These are phyloP conservation scores for Pezizomycotina sp. DNA, from an alignment of 2,329 filamentous ascomycete species.

Conservation along the genomic window DNA sequence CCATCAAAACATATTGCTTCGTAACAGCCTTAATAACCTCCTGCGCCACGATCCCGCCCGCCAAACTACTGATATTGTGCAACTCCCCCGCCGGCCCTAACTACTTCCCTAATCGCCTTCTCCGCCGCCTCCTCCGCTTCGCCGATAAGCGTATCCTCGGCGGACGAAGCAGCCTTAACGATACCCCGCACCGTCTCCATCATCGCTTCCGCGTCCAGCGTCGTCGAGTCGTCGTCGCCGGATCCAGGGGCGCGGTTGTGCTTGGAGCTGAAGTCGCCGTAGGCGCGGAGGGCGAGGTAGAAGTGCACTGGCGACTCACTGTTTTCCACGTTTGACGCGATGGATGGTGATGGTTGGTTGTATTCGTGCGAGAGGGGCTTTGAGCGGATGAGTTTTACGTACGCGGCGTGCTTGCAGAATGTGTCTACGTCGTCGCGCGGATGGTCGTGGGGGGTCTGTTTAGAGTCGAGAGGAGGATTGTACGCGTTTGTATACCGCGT, in stretches of 20 bases:
- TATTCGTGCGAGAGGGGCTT: conserved; percentile 36
- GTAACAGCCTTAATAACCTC: conserved; percentile 80
- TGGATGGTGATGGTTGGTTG: conserved; percentile 12
- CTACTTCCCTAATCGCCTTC: conserved; percentile 32
- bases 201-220: conserved; percentile 11
- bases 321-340: conserved; percentile 33
- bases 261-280: conserved; percentile 20
- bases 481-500: conserved; percentile 56
- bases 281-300: conserved; percentile 44
- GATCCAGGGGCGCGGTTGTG: conserved; percentile 17
- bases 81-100: conserved; percentile 71
- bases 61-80: conserved; percentile 77
- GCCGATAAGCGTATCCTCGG: conserved; percentile 28
- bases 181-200: conserved; percentile 7
- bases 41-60: conserved; percentile 87
- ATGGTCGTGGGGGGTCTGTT: conserved; percentile 40
- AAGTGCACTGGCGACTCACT: conserved; percentile 47
- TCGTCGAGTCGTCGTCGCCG: conserved; percentile 17
- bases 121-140: conserved; percentile 40
- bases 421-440: conserved; percentile 57
- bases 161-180: conserved; percentile 8
- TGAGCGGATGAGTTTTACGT: conserved; percentile 71
- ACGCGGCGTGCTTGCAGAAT: conserved; percentile 90
- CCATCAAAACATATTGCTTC: conserved; percentile 54
- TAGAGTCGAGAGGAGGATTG: conserved; percentile 41